These are phyloP conservation scores for Cerrena zonata DNA, from an alignment of 1,284 basidiomycete genomes.

Conservation along the genomic window DNA sequence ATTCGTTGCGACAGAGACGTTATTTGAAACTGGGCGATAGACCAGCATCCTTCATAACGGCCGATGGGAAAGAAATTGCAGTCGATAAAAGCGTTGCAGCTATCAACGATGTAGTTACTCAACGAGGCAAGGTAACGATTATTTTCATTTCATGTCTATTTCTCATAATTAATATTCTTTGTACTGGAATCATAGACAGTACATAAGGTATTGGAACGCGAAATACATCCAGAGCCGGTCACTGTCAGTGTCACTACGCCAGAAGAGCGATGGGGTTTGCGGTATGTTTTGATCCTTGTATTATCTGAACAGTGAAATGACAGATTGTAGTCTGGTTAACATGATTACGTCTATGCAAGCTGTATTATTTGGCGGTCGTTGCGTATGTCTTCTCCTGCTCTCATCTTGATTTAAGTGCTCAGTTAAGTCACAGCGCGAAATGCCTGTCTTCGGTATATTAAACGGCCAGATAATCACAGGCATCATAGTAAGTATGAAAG, in stretches of 20 bases:
- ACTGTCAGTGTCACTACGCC: conserved; percentile 40
- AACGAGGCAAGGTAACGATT: conserved; percentile 51
- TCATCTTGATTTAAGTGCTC: neutral
- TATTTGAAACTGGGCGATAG: conserved; percentile 47
- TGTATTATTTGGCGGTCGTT: conserved; percentile 42
- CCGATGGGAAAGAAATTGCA: conserved; percentile 60
- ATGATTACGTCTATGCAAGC: conserved; percentile 53
- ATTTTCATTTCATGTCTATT: neutral
- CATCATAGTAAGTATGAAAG: conserved; percentile 48
- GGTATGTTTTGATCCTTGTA: conserved; percentile 33
- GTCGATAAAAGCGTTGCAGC: conserved; percentile 55
- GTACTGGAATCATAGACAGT: conserved; percentile 46
- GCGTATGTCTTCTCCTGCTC: conserved; percentile 32
- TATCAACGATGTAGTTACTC: conserved; percentile 53
- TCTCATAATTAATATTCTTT: neutral
- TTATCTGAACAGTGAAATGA: neutral
- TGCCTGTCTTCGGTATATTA: conserved; percentile 67
- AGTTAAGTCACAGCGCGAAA: conserved; percentile 48
- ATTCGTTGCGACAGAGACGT: conserved; percentile 58
- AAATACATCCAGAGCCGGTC: conserved; percentile 61
- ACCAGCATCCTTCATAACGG: conserved; percentile 56
- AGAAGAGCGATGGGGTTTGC: conserved; percentile 72
- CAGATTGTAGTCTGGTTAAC: conserved; percentile 46
- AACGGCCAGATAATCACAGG: conserved; percentile 54
- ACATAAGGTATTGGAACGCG: conserved; percentile 75